A percentile compares a stretch with the other conserved stretches of the same genome.
Evolutionary conservation across 495 filamentous ascomycete genomes (phyloP).

Genomic region (Aspergillus carlsbadensis): DNA sequence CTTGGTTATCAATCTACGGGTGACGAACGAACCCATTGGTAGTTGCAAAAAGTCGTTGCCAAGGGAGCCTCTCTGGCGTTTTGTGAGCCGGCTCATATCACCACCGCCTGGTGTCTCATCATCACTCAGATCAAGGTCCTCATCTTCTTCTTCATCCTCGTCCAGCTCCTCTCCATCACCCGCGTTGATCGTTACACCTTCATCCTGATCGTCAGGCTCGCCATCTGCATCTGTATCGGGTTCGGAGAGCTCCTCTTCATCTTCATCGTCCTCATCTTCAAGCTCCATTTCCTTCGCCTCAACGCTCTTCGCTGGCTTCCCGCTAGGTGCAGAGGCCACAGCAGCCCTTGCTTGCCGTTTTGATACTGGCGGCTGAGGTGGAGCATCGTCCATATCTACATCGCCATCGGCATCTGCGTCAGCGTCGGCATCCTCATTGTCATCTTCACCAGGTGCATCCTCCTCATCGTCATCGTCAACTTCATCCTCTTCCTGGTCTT

Average conservation of each 20-base stretch:
- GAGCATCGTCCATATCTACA: constrained; percentile 55
- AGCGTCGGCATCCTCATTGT: constrained; percentile 55
- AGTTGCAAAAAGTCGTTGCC: constrained; percentile 77
- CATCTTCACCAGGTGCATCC: constrained; percentile 56
- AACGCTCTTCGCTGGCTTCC: constrained; percentile 47
- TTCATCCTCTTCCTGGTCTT: constrained; percentile 50
- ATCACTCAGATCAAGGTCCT: constrained; percentile 66
- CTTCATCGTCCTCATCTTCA: constrained; percentile 49
- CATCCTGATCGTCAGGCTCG: constrained; percentile 50
- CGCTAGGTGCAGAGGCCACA: constrained; percentile 29
- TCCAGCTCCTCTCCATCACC: constrained; percentile 51
- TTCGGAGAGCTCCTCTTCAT: constrained; percentile 55
- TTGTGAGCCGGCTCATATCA: constrained; percentile 81
- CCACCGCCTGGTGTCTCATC: constrained; percentile 42
- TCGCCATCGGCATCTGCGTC: constrained; percentile 57
- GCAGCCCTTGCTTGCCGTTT: constrained; percentile 31
- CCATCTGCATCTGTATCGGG: constrained; percentile 52
- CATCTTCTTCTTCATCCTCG: constrained; percentile 58
- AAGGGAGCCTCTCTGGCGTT: constrained; percentile 74
- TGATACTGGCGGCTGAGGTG: constrained; percentile 37
- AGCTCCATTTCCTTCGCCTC: constrained; percentile 62
- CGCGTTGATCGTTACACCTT: constrained; percentile 39
- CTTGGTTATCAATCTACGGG: not conserved
- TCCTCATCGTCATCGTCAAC: constrained; percentile 54
- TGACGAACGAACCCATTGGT: constrained; percentile 63